Conservation (phyloP, 345 rosid species). For the Mallotus nudiflorus region DNA sequence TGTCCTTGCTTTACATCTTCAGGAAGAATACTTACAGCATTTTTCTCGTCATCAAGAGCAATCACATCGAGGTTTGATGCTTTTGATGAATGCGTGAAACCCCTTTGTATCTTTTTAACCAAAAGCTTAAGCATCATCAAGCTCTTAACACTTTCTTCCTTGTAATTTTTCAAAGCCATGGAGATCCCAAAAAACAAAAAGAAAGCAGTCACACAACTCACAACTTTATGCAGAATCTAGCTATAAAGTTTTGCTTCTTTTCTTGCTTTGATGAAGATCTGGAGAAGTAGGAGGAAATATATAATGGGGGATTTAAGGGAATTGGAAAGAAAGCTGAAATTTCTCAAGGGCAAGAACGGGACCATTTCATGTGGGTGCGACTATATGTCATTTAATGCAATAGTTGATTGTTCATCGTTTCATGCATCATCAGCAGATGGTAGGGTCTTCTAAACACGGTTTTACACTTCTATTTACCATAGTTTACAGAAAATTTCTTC, state of each 20-base stretch:
- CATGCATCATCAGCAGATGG: background rate
- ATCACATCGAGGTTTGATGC: background rate
- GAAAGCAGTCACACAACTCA: no score
- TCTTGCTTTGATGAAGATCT: background rate
- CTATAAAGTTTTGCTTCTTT: background rate
- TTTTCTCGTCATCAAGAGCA: conserved; percentile 23
- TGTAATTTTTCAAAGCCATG: background rate
- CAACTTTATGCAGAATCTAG: background rate
- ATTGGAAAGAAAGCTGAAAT: conserved; percentile 20
- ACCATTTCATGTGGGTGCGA: conserved; percentile 9
- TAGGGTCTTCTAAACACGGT: conserved; percentile 20
- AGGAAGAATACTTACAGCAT: conserved; percentile 25
- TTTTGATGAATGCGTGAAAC: conserved; percentile 18
- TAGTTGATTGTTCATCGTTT: background rate
- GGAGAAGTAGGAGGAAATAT: background rate
- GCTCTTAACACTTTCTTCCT: conserved; percentile 17
- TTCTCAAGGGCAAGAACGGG: conserved; percentile 19
- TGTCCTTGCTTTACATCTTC: conserved; percentile 50
- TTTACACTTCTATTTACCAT: background rate
- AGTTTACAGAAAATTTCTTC: no score
- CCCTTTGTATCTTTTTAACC: conserved; percentile 22
- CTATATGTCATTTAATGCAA: conserved; percentile 1
- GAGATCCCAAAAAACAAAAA: no score
- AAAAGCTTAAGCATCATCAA: conserved; percentile 32
- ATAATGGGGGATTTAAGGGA: conserved; percentile 1